Evolutionary conservation across 2,329 filamentous ascomycete genomes (phyloP), one percentile per base, ranked within the genome.

Genomic region (Penicillium concentricum): DNA sequence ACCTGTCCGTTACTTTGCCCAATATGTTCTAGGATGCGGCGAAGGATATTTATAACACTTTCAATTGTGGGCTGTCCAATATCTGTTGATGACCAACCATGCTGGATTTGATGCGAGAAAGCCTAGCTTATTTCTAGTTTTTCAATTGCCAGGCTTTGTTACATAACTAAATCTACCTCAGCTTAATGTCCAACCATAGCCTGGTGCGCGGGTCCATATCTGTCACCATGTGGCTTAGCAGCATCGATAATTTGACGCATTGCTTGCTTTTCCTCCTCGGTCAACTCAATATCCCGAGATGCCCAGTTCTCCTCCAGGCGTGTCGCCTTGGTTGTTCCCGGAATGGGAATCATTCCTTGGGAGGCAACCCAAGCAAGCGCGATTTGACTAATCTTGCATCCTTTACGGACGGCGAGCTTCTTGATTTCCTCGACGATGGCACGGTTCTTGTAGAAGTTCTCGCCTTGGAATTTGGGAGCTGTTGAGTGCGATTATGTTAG

Each of bases 381-480:
- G 7, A 77, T 67, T 46, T 78, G 75, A 3, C 71, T 61, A 22
- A 71, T 50, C 0, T 61, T 67, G 61, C 71, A 74, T 3, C 71
- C 71, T 54, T 71, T 76, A 3, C 62, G 65, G 3, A 34, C n/a
- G 0, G 76, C 73, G 1, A 79, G 61, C 54, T 73, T 74, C 65
- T 77, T 74, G 51, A 79, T 72, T 55, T 77, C 72, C 1, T 76
- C 74, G 0, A 78, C 73, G 10, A 79, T 78, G 0, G 67, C 69
- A 30, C 66, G 67, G 56, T 79, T 79, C 54, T 76, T 75, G 67
- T 74, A 78, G 51, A 79, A 78, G 56, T 79, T 79, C 3, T 79
- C 76, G 8, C 76, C 76, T 54, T 79, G 76, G 61, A 71, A 68
- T 49, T 71, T 71, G 10, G 65, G 65, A 12, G 47, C 70, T 70